phyloP scores from a whole-genome alignment of 495 filamentous ascomycete genomes.

The Clohesyomyces aquaticus region DNA sequence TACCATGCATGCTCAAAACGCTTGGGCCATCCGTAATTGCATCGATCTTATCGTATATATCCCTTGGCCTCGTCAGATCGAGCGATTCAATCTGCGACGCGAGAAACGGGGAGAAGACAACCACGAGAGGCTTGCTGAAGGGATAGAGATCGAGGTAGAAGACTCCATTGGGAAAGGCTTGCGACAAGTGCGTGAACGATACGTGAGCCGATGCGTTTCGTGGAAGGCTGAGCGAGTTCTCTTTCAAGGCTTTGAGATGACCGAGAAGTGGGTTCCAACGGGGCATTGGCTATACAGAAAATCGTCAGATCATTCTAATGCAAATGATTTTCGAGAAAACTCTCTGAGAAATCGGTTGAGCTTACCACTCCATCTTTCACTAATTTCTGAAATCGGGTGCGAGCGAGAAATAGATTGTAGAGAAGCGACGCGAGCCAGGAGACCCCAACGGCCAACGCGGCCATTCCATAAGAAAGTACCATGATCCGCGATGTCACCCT shows the following conservation, averaged over 20 bases:
- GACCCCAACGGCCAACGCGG: too few species aligned
- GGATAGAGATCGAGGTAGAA: neutral
- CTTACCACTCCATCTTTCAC: too few species aligned
- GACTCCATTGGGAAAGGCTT: neutral
- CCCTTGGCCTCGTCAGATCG: neutral
- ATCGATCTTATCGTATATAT: neutral
- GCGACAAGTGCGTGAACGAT: neutral
- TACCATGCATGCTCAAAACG: slow-evolving; percentile 12
- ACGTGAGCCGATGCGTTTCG: neutral
- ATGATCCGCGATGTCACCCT: too few species aligned
- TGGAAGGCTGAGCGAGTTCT: neutral
- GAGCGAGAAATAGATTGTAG: too few species aligned
- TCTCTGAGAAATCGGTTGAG: too few species aligned
- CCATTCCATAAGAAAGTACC: too few species aligned
- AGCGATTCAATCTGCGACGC: neutral
- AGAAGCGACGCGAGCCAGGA: too few species aligned
- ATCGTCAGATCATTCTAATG: neutral
- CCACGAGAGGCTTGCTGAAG: neutral
- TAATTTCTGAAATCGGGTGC: too few species aligned
- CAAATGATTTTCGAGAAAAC: too few species aligned
- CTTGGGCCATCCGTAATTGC: neutral
- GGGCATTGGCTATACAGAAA: neutral
- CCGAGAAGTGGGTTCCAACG: neutral
- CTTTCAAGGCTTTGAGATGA: neutral
- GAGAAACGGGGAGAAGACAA: neutral